Percentiles rank a stretch among this genome's conserved stretches.
Conservation (phyloP, 257 asterid species). For the Apocynum venetum region DNA sequence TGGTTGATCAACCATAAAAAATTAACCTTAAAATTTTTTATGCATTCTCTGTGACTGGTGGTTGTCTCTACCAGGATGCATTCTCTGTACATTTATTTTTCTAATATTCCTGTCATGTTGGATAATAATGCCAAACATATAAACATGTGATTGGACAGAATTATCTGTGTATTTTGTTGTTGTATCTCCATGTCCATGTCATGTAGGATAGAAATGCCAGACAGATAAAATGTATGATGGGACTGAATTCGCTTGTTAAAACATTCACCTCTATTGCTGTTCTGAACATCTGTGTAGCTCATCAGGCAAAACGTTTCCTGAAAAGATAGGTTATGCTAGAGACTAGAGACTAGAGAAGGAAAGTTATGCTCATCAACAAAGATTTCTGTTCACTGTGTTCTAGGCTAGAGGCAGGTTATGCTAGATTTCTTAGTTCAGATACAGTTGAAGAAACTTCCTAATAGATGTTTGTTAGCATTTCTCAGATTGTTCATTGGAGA, state of each 20-base stretch:
- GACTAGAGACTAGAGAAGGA: too few relatives aligned
- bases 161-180: not conserved
- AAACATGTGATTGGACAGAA: too few relatives aligned
- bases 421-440: not conserved
- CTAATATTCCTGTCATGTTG: not conserved
- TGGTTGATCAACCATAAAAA: not conserved
- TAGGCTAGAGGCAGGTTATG: not conserved
- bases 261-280: not conserved
- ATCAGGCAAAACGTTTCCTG: not conserved
- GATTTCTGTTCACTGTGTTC: not conserved
- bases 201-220: not conserved
- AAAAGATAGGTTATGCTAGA: not conserved
- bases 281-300: not conserved
- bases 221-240: not conserved
- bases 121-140: not conserved
- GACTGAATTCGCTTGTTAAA: not conserved
- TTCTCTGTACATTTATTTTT: not conserved
- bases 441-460: slow-evolving; percentile 3
- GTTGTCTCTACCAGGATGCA: not conserved
- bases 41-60: not conserved
- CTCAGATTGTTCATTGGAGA: slow-evolving; percentile 96
- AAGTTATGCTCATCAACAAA: not conserved
- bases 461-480: slow-evolving; percentile 15
- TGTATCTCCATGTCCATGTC: not conserved
- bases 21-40: not conserved